Evolutionary conservation across 495 filamentous ascomycete genomes (phyloP), one percentile per base, ranked within the genome.

Genomic region (Gamarada debralockiae): DNA sequence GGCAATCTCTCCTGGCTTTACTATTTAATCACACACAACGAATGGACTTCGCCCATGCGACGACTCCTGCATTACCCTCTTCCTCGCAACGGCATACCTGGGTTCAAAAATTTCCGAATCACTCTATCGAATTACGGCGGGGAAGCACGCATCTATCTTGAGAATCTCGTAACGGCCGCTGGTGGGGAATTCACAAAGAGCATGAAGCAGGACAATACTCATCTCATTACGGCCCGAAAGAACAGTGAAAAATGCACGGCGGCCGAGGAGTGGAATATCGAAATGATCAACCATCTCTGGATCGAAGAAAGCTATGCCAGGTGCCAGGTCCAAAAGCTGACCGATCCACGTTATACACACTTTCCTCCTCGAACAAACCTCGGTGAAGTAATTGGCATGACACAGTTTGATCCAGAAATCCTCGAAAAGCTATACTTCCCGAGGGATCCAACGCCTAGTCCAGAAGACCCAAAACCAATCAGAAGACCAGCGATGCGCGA

Each of bases 111-210:
- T 9, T 75, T 84, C 61, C 77, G 73, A 50, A 93, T 99, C 57
- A 92, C 89, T 50, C 70, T 99, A 2, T 96, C 92, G 0, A 97
- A 97, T 67, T 99, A 99, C 64, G 87, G 88, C 24, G 93, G 93
- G 15, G 95, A 99, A 67, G 91, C 92, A 9, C 80, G 93, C 25
- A 80, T 88, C 37, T 99, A 97, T 66, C 75, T 99, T 23, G 93
- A 99, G 66, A 97, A 92, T 57, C 74, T 99, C 23, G 84, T 97
- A 45, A 81, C 71, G 39, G 90, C 90, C 15, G 71, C 86, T 2
- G 95, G 95, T 4, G 93, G 83, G 0, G 82, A 84, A 47, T 97
- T 86, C 62, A 97, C 93, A 6, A 92, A 92, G 69, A 91, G 89
- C 0, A 83, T 98, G 80, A 93, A 87, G 65, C 80, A 86, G 49